Evolutionary conservation across 495 filamentous ascomycete species (phyloP).

Genomic region (Aspergillus homomorphus): DNA sequence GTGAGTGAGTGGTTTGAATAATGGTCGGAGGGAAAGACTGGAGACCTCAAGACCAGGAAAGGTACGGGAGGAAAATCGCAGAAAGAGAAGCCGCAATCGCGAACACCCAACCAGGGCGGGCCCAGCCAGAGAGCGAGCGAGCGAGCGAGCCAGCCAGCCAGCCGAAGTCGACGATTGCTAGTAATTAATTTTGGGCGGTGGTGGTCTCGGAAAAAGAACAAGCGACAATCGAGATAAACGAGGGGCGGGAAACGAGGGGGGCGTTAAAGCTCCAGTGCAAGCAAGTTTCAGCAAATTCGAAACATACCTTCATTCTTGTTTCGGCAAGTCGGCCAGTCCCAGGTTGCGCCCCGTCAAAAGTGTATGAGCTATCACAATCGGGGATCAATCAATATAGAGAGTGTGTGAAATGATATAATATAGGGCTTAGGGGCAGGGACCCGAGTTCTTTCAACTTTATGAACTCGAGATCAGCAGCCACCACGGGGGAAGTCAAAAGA

Average conservation of each 20-base stretch:
- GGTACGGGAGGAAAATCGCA: not conserved
- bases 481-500: not conserved
- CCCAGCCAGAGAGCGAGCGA: too few relatives aligned
- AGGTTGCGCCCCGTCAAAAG: not conserved
- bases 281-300: constrained; percentile 2
- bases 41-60: not conserved
- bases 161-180: not conserved
- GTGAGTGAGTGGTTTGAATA: constrained; percentile 1
- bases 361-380: not conserved
- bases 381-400: not conserved
- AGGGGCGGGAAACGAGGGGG: constrained; percentile 17
- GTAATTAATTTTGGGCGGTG: constrained; percentile 13
- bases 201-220: constrained; percentile 5
- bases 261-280: not conserved
- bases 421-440: not conserved
- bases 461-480: not conserved
- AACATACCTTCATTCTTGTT: constrained; percentile 28
- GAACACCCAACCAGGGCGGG: not conserved
- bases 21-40: not conserved
- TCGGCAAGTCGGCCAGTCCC: constrained; percentile 3
- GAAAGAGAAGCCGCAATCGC: not conserved
- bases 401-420: not conserved
- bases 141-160: not conserved
- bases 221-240: constrained; percentile 23
- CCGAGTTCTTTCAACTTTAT: not conserved